Evolutionary conservation across 345 rosid genomes (phyloP), one percentile per base, ranked within the genome.

Genomic region (Psidium friedrichsthalianum): DNA sequence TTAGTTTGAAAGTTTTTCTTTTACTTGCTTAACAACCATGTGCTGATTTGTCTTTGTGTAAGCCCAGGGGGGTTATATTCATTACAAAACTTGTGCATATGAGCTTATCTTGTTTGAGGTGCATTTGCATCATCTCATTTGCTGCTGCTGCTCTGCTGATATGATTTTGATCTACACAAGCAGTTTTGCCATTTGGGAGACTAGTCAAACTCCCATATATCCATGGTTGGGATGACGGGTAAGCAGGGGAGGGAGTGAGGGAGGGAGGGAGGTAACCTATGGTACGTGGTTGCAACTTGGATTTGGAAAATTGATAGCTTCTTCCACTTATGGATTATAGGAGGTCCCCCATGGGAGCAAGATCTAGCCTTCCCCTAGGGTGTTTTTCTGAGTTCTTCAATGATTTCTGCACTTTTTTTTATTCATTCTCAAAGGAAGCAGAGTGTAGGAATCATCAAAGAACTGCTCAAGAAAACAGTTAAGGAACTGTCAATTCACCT

Each of bases 1-100:
- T 25, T 69, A 76, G 85, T 56, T 78, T 56, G 51, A 12, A 24
- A 32, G 18, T 44, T 27, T 80, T 85, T 85, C 12, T 86, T 87
- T 88, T 83, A 83, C 84, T 47, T 69, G 80, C 80, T 69, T 69
- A 69, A 18, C 80, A 85, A 87, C 85, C 69, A 83, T 83, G 84
- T 86, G 84, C 89, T 86, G 88, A 89, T 90, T 86, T 82, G 86
- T 88, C 89, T 55, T 76, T 89, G 69, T 87, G 76, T 64, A 87
- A 89, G 92, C 85, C 87, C 86, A 84, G 78, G 85, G 86, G 93
- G 89, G 85, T 89, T 92, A 89, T 92, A 89, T 91, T 91, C 89
- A 84, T 93, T 90, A 89, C 89, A 69, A 24, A 36, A 85, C 85
- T 87, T 92, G 94, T 92, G 94, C 90, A 92, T 91, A 90, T 15